phyloP scores from a whole-genome alignment of 2,329 filamentous ascomycete species.

The Trichoderma atroviride region DNA sequence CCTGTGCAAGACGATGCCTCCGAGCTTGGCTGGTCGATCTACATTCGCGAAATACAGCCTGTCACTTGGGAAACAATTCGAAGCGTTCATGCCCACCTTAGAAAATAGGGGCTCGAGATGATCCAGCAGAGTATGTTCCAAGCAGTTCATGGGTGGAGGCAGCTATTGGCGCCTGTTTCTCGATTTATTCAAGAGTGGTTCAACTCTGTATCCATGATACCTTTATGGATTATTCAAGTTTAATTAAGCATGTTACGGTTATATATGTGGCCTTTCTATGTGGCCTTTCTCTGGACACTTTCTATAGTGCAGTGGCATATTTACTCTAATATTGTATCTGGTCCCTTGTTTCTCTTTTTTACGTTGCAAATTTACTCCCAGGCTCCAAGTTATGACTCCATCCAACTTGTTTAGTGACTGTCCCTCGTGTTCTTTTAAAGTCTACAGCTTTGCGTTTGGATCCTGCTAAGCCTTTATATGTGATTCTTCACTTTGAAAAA shows the following conservation, averaged over 20 bases:
- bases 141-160: neutral
- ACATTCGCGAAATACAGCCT: slow-evolving; percentile 35
- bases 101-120: neutral
- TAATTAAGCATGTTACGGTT: neutral
- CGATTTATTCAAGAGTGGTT: neutral
- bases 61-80: slow-evolving; percentile 38
- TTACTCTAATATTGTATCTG: neutral
- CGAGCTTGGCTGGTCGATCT: slow-evolving; percentile 33
- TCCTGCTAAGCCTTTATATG: neutral
- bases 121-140: neutral
- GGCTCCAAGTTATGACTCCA: neutral
- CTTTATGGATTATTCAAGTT: neutral
- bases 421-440: neutral
- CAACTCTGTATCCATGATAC: neutral
- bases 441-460: neutral
- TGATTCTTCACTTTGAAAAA: slow-evolving; percentile 27
- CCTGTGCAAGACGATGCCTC: slow-evolving; percentile 31
- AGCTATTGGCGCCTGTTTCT: neutral
- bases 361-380: neutral
- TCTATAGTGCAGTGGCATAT: neutral
- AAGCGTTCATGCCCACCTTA: slow-evolving; percentile 5
- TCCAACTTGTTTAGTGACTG: neutral
- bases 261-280: neutral
- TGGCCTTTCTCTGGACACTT: neutral
- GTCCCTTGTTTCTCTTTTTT: neutral